Conservation (phyloP, 2,329 filamentous ascomycete species). For the Pseudogymnoascus pannorum region DNA sequence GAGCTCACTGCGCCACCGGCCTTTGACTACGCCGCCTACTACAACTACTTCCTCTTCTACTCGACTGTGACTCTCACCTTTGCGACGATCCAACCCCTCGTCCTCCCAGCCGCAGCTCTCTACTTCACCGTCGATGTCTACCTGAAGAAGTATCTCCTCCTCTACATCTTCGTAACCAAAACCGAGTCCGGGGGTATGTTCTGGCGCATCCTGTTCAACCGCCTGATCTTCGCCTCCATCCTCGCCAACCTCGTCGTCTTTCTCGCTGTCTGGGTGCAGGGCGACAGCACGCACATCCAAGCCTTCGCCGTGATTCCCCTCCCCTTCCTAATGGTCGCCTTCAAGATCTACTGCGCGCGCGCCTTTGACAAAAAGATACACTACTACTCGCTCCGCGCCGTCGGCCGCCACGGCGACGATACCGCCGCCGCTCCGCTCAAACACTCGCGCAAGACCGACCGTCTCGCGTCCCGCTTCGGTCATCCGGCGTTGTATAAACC, state of each 20-base stretch:
- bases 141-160: conserved; percentile 88
- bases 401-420: conserved; percentile 41
- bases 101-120: conserved; percentile 75
- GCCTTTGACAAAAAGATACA: conserved; percentile 73
- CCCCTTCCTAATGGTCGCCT: conserved; percentile 68
- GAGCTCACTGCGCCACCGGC: conserved; percentile 85
- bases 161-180: conserved; percentile 96
- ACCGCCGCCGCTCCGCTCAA: conserved; percentile 35
- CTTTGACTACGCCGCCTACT: conserved; percentile 94
- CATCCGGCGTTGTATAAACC: conserved; percentile 86
- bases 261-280: conserved; percentile 64
- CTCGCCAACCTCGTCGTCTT: conserved; percentile 74
- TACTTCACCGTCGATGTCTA: conserved; percentile 85
- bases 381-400: conserved; percentile 66
- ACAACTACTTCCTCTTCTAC: conserved; percentile 97
- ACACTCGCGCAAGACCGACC: conserved; percentile 54
- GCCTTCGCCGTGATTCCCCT: conserved; percentile 67
- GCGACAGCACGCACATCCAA: conserved; percentile 47
- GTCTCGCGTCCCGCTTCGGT: conserved; percentile 71
- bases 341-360: conserved; percentile 77
- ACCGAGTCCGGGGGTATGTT: conserved; percentile 90
- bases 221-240: conserved; percentile 75
- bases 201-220: conserved; percentile 88
- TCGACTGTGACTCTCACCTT: conserved; percentile 82
- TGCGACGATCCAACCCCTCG: conserved; percentile 76